Conservation (phyloP, 2,329 filamentous ascomycete species). For the Colletotrichum graminicola region DNA sequence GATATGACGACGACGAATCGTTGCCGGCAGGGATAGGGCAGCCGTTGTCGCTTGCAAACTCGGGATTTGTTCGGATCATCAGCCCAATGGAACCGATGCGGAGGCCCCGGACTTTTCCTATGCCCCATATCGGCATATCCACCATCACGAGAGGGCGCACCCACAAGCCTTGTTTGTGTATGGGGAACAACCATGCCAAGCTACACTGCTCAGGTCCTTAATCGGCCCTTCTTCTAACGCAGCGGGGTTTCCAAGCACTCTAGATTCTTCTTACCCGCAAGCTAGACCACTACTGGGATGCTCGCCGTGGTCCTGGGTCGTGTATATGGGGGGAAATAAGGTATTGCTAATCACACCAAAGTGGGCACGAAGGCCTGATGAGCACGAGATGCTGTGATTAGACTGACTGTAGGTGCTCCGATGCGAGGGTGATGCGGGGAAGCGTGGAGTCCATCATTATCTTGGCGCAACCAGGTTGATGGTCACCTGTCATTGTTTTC, state of each 20-base stretch:
- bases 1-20: not conserved
- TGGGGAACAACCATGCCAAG: not conserved
- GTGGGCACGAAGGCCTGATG: not conserved
- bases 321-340: not conserved
- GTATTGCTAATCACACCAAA: conserved; percentile 1
- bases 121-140: conserved; percentile 1
- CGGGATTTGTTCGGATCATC: conserved; percentile 26
- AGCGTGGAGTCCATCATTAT: not conserved
- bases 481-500: conserved; percentile 30
- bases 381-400: conserved; percentile 7
- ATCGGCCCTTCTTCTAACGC: conserved; percentile 31
- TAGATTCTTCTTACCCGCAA: not conserved
- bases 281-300: not conserved
- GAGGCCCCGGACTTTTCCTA: conserved; percentile 26
- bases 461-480: conserved; percentile 27
- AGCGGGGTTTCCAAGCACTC: conserved; percentile 3
- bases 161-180: not conserved
- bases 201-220: not conserved
- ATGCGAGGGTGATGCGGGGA: conserved; percentile 20
- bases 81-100: conserved; percentile 18
- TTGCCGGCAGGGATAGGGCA: not conserved
- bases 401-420: not conserved
- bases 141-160: not conserved
- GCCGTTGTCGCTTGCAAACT: not conserved
- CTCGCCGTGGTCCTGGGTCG: not conserved